Base-by-base conservation (phyloP, 2,329 filamentous ascomycete species). In the Ceratocystis ficicola region DNA sequence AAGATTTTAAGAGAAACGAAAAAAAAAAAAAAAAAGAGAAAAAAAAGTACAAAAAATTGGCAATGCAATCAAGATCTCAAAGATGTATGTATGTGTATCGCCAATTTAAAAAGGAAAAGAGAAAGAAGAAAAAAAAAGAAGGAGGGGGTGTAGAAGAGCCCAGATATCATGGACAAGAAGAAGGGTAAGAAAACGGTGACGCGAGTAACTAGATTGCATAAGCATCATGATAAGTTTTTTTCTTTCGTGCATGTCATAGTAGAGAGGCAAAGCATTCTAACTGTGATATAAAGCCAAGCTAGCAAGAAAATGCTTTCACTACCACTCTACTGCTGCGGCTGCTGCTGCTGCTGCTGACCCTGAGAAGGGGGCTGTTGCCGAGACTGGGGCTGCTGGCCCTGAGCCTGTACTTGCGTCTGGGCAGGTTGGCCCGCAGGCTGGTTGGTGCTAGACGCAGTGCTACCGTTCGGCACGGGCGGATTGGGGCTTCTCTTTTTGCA, bases 401-500 rank as follows among this genome's bases (percentile, higher is more conserved):
- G 55, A 44, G 55, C 8, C 46, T 41, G 57, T 44, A 15, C 44
- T 30, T 44, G 61, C 36, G 48, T n/a, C 61, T 48, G 44, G 10
- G 46, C 15, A 59, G 44, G 32, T 28, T 59, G 55, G 5, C 25
- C 25, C 22, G 61, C 60, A 30, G 60, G 20, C 36, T 36, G 20
- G 44, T 63, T 66, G 41, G 60, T 22, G 36, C 52, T 46, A 36
- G 65, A 20, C 20, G 63, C 63, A 15, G 65, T 48, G 28, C 12
- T 46, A 25, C 62, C 63, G 30, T 64, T 64, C 20, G 41, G 36
- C 20, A 66, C 22, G 25, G 60, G n/a, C 8, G 60, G 59, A 10
- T 59, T 50, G 22, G 66, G 52, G 64, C 60, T 66, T 64, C 65
- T 63, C 73, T 84, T 86, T 79, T 96, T 96, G 79, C 92, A 97